Base-by-base conservation (phyloP, 805 yeast genomes). In the Yamadazyma philogaea region DNA sequence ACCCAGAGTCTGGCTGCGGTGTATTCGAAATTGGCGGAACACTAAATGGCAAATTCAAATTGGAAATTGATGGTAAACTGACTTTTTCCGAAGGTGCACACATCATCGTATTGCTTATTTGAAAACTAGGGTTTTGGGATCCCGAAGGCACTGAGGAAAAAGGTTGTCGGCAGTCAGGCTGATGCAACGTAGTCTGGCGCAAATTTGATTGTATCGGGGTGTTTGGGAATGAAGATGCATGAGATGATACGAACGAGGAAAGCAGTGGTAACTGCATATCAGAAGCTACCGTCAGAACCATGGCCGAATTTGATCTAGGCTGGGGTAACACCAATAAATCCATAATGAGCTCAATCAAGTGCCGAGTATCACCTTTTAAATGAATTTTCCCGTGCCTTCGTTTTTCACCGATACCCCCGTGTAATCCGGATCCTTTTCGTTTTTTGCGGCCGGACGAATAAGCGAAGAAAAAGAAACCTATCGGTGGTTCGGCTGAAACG, bases 171-270 rank as follows among this genome's bases (percentile, higher is more conserved):
- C n/a, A n/a, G n/a, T n/a, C n/a, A n/a, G n/a, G n/a, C n/a, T n/a
- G n/a, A n/a, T n/a, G n/a, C n/a, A n/a, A n/a, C n/a, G 3, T 26
- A 14, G 19, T 18, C 14, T 17, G 26, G 12, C 16, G 35, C 12
- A 11, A 12, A 7, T 24, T 24, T 24, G 28, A 4, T 57, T 44
- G 64, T 51, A 34, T 66, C 68, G 56, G 66, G 59, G 40, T 55
- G n/a, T n/a, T n/a, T n/a, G n/a, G n/a, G n/a, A n/a, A n/a, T n/a
- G n/a, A n/a, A n/a, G n/a, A n/a, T n/a, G n/a, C n/a, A n/a, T n/a
- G n/a, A n/a, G n/a, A n/a, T n/a, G n/a, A n/a, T n/a, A n/a, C n/a
- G n/a, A n/a, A n/a, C 53, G 34, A 66, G 62, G 34, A 64, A 17
- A 34, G n/a, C 18, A 21, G 17, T n/a, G 37, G 37, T 34, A 55